A percentile compares a stretch with the other conserved stretches of the same genome.
Evolutionary conservation across 2,329 filamentous ascomycete species (phyloP).

Genomic region (Calonectria henricotiae): DNA sequence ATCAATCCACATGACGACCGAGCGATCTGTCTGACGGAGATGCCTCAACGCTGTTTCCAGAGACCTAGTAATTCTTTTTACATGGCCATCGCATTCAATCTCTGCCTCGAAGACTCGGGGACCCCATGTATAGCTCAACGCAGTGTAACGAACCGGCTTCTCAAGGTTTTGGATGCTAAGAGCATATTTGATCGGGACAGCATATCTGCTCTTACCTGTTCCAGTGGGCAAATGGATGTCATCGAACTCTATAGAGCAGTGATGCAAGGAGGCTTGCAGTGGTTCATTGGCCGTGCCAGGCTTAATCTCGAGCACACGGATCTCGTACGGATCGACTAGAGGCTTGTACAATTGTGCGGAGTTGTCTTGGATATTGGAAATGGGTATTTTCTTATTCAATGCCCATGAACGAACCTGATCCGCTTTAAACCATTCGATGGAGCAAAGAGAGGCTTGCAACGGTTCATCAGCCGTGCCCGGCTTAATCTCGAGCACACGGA

Average conservation of each 20-base stretch:
- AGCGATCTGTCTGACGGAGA: background rate
- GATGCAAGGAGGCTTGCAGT: background rate
- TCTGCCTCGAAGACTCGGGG: background rate
- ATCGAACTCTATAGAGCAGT: slow-evolving; percentile 7
- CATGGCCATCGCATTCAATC: background rate
- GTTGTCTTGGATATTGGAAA: background rate
- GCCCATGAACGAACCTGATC: background rate
- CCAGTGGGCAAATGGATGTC: background rate
- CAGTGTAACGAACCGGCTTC: background rate
- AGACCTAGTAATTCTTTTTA: background rate
- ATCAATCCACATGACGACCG: slow-evolving; percentile 2
- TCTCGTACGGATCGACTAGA: background rate
- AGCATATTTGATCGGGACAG: background rate
- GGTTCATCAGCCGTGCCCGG: background rate
- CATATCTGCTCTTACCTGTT: background rate
- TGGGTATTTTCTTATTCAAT: background rate
- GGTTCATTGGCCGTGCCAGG: background rate
- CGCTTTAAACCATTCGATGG: background rate
- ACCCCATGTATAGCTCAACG: background rate
- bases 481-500: background rate
- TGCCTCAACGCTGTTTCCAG: background rate
- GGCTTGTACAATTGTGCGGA: background rate
- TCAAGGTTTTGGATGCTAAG: background rate
- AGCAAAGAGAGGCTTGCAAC: background rate
- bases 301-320: background rate